These are phyloP conservation scores for Entomortierella lignicola DNA, from an alignment of 192 early-diverging fungal genomes.

Conservation along the genomic window DNA sequence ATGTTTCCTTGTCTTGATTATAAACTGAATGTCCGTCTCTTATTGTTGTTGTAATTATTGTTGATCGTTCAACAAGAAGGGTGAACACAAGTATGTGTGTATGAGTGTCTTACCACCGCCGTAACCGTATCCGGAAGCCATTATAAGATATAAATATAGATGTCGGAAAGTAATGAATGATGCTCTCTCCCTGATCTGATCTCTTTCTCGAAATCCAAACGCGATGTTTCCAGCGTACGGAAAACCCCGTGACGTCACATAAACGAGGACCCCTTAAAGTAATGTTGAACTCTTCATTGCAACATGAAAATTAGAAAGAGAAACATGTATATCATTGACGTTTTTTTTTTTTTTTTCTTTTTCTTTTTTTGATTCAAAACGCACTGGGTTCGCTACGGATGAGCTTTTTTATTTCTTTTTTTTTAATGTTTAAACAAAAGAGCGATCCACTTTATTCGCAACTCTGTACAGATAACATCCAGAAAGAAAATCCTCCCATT, in stretches of 20 bases:
- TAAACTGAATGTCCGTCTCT: too few relatives aligned
- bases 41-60: too few relatives aligned
- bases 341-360: neutral
- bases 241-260: neutral
- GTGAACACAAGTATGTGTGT: too few relatives aligned
- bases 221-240: too few relatives aligned
- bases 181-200: neutral
- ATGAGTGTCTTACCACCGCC: constrained; percentile 60
- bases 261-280: neutral
- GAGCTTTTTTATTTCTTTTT: constrained; percentile 17
- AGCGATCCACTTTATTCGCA: neutral
- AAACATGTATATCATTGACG: neutral
- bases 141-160: constrained; percentile 17
- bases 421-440: neutral
- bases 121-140: constrained; percentile 77
- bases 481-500: constrained; percentile 4
- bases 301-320: neutral
- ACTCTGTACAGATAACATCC: constrained; percentile 8
- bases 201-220: neutral
- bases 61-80: too few relatives aligned
- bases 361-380: constrained; percentile 1
- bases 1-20: too few relatives aligned
- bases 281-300: neutral
- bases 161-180: constrained; percentile 3
- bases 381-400: constrained; percentile 20